phyloP scores from a whole-genome alignment of 768 basidiomycete genomes.

The Tricholoma furcatifolium region DNA sequence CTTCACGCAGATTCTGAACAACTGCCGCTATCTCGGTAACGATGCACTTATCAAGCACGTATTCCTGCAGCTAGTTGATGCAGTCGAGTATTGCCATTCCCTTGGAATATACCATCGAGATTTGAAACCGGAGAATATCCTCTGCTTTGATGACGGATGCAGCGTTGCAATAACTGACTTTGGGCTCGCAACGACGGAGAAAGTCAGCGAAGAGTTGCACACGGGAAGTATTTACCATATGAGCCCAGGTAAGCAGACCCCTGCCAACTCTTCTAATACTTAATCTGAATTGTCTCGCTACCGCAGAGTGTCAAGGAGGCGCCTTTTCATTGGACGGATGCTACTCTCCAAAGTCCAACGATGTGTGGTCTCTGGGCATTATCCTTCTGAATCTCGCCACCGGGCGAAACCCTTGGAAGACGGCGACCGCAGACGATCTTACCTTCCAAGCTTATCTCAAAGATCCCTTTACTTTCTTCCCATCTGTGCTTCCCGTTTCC shows the following conservation, averaged over 20 bases:
- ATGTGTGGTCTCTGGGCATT: slow-evolving; percentile 96
- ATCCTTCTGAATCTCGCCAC: slow-evolving; percentile 95
- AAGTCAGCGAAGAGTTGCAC: slow-evolving; percentile 81
- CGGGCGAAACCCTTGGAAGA: slow-evolving; percentile 95
- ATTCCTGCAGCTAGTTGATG: slow-evolving; percentile 92
- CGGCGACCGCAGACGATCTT: slow-evolving; percentile 77
- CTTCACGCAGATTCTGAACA: slow-evolving; percentile 84
- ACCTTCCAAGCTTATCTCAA: slow-evolving; percentile 88
- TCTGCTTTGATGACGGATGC: slow-evolving; percentile 78
- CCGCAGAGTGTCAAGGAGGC: slow-evolving; percentile 85
- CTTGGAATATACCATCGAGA: slow-evolving; percentile 95
- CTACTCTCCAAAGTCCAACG: slow-evolving; percentile 88
- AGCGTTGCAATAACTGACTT: slow-evolving; percentile 91
- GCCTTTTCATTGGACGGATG: slow-evolving; percentile 57
- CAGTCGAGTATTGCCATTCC: slow-evolving; percentile 90
- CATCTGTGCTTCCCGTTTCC: slow-evolving; percentile 81
- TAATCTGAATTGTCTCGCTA: slow-evolving; percentile 9
- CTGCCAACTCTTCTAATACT: not conserved
- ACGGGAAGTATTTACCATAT: slow-evolving; percentile 99
- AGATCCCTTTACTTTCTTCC: slow-evolving; percentile 78
- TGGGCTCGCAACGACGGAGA: slow-evolving; percentile 89
- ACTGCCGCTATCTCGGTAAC: slow-evolving; percentile 79
- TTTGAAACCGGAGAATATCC: slow-evolving; percentile 94
- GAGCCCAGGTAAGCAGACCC: slow-evolving; percentile 71
- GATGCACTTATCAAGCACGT: slow-evolving; percentile 83